These are phyloP conservation scores for Fraxinus sp. DNA, from an alignment of 305 asterid genomes.

Conservation along the genomic window DNA sequence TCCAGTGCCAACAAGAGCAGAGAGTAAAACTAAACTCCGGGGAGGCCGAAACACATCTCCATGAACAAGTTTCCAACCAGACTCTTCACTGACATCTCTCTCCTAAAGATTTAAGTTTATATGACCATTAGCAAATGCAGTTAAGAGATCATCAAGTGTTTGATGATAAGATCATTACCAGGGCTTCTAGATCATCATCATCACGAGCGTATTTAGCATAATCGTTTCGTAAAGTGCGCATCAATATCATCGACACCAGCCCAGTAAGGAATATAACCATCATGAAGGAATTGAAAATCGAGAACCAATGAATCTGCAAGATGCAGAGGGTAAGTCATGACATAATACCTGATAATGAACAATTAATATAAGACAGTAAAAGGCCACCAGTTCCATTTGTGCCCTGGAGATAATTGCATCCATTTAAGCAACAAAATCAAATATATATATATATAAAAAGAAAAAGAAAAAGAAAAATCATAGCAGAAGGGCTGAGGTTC, in stretches of 20 bases:
- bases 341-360: slow-evolving; percentile 5
- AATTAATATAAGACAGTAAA: neutral
- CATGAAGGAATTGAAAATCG: slow-evolving; percentile 64
- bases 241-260: slow-evolving; percentile 51
- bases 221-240: slow-evolving; percentile 52
- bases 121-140: neutral
- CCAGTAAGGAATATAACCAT: slow-evolving; percentile 68
- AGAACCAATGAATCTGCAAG: slow-evolving; percentile 69
- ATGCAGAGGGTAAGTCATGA: slow-evolving; percentile 13
- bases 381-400: neutral
- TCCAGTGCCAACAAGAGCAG: slow-evolving; percentile 59
- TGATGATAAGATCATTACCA: slow-evolving; percentile 32
- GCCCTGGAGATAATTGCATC: neutral
- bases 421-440: slow-evolving; percentile 4
- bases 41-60: slow-evolving; percentile 58
- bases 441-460: no score
- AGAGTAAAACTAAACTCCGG: slow-evolving; percentile 37
- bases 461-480: neutral
- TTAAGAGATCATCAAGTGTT: neutral
- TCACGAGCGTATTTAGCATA: slow-evolving; percentile 60
- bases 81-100: slow-evolving; percentile 57
- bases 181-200: slow-evolving; percentile 56
- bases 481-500: neutral
- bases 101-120: slow-evolving; percentile 32
- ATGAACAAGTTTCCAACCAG: slow-evolving; percentile 63